phyloP scores from a whole-genome alignment of 164 flowering plant genomes.

The Macadamia tetraphylla region DNA sequence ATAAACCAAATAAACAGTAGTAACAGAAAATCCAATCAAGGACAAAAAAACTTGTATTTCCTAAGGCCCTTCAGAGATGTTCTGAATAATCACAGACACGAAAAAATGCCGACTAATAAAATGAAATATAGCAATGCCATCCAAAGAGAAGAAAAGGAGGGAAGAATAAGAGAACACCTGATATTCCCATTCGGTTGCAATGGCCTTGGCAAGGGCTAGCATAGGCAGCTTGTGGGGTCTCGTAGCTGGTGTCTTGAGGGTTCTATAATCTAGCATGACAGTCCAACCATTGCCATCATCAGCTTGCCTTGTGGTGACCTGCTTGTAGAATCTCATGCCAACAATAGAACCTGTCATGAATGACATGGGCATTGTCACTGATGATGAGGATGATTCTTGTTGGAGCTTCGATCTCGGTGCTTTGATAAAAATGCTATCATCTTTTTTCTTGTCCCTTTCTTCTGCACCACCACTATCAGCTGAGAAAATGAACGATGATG shows the following conservation, averaged over 20 bases:
- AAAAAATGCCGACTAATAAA: background rate
- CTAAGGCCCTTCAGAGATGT: too few species aligned
- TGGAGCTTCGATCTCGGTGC: slow-evolving; percentile 17
- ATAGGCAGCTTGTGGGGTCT: slow-evolving; percentile 75
- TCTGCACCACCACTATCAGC: slow-evolving; percentile 14
- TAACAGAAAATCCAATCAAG: too few species aligned
- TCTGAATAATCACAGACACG: too few species aligned
- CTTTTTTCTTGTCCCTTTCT: slow-evolving; percentile 12
- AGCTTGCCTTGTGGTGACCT: slow-evolving; percentile 71
- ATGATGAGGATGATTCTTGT: slow-evolving; percentile 25
- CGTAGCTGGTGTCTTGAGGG: slow-evolving; percentile 86
- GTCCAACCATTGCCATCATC: slow-evolving; percentile 90
- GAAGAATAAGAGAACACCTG: slow-evolving; percentile 46
- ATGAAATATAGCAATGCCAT: background rate
- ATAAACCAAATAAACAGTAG: too few species aligned
- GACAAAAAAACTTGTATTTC: too few species aligned
- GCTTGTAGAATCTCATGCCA: slow-evolving; percentile 77
- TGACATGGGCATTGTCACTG: slow-evolving; percentile 88
- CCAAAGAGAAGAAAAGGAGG: background rate
- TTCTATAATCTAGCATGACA: slow-evolving; percentile 92
- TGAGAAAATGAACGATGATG: slow-evolving; percentile 43
- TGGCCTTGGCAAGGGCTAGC: slow-evolving; percentile 73
- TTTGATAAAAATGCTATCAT: slow-evolving; percentile 37
- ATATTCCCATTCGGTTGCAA: slow-evolving; percentile 97
- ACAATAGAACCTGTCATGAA: slow-evolving; percentile 95